Evolutionary conservation across 208 protist genomes (phyloP), one percentile per base, ranked within the genome.

Genomic region (Leishmania mexicana): DNA sequence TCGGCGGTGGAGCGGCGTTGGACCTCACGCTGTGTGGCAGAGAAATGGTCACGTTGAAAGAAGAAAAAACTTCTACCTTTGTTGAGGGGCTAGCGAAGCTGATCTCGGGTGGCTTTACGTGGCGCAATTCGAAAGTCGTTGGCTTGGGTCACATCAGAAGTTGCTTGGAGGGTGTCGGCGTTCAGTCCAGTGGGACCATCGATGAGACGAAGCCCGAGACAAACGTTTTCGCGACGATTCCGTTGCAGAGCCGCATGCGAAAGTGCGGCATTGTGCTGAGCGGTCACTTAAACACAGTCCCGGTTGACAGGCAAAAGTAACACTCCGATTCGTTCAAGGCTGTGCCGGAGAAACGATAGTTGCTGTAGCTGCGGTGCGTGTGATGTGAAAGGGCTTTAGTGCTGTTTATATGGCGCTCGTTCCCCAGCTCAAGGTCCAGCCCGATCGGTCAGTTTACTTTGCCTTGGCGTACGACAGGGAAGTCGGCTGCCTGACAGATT

Each of bases 301-400:
- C 89, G 38, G 86, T 89, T 60, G 89, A 93, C 57, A 85, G 89
- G 49, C 89, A 94, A 74, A 83, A 84, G 81, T 90, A 89, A 87
- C 78, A 90, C 76, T 89, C 72, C 24, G 83, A 92, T 58, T 85
- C 89, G 17, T 90, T 91, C 40, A 81, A 81, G 58, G 62, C 88
- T 10, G 84, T 83, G 10, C 79, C 83, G 31, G 85, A 85, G n/a
- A 85, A 78, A 3, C 86, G 83, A 21, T 71, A 13, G 72, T 31
- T 83, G 89, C 21, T 93, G 88, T 77, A 86, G 87, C n/a, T 80
- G 90, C 40, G 86, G 90, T 68, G 90, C 89, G 40, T 90, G 86
- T 70, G 88, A 94, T 70, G 90, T 90, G 86, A 95, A 95, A 92
- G 80, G 87, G 85, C 19, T 92, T 92, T 70, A 86, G 92, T 57